Evolutionary conservation across 2,329 filamentous ascomycete genomes (phyloP), one percentile per base, ranked within the genome.

Genomic region (Cladosporium colombiae): DNA sequence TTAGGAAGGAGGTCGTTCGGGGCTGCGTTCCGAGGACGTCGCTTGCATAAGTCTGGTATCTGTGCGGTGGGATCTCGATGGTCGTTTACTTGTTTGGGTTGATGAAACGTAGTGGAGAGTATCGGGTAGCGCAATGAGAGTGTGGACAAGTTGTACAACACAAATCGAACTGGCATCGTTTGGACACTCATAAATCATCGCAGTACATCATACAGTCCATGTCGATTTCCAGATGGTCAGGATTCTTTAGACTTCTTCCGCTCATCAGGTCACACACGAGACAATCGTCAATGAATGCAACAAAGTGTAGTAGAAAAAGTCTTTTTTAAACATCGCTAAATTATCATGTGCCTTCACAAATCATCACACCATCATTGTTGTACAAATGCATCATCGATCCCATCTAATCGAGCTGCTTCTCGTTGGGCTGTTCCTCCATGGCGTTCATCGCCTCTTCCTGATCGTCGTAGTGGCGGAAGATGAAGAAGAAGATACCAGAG

Each of bases 391-490:
- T 4, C 52, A 7, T 40, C 59, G 35, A 53, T 25, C 16, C 21
- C 46, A 3, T 33, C 46, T 37, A 63, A 55, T 63, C 61, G 23
- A 63, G 2, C 50, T 63, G 61, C 61, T 63, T 63, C 50, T 63
- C 50, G 13, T 63, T 37, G 8, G 27, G 27, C 33, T 27, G 44
- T 35, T 63, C 61, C 23, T 83, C 82, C 25, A 84, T 75, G 23
- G 79, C 78, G 65, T 85, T 84, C 81, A 85, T 79, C 63, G 76
- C 75, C 60, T 83, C 82, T 70, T 85, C 83, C 68, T 79, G 73
- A 18, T 71, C 73, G 68, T 85, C 84, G 37, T 84, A 79, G 69
- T 80, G 77, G 67, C 68, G 66, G 69, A 74, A 76, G 27, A 69
- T 70, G 57, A 70, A 60, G 67, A 68, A 75, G 70, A 76, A 76